Base-by-base conservation (phyloP, 2,329 filamentous ascomycete genomes). In the Decorospora gaudefroyi region DNA sequence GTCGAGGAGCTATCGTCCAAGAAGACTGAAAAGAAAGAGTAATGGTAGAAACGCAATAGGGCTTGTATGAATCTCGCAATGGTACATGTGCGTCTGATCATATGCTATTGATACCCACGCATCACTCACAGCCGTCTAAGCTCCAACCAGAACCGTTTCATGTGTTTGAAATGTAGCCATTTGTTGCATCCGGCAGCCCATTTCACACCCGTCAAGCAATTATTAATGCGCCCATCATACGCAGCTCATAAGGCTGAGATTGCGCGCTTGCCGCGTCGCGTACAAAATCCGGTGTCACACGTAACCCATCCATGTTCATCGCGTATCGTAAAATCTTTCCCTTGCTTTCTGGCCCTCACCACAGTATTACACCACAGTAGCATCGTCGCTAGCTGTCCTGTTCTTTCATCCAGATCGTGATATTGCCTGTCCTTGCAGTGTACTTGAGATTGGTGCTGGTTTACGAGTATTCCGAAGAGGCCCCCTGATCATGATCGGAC, bases 1-100 rank as follows among this genome's bases (percentile, higher is more conserved):
- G 75, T 77, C 1, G 79, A 82, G 36, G 76, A 83, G 57, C 67
- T 84, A 27, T 75, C 75, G 36, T 72, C 74, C 0, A 68, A 60
- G 37, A 51, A 46, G 18, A 30, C 13, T 7, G 53, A 55, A 23
- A 62, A 64, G 42, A 57, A 64, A 32, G 45, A 59, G n/a, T 55
- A 55, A n/a, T n/a, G n/a, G n/a, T n/a, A n/a, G n/a, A n/a, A 39
- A 31, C 1, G 11, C 4, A 4, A 3, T 13, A 25, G 3, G 16
- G 9, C 25, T 26, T 10, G 11, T 37, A 28, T 9, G 6, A 26
- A 47, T 16, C 13, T 11, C 11, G 6, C 34, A 16, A 2, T 23
- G 17, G 18, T 30, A 40, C n/a, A 45, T 36, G 26, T 18, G 12
- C 9, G n/a, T 15, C 21, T 45, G 19, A 3, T 19, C 37, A 50